A percentile compares a stretch with the other conserved stretches of the same genome.
Conservation (phyloP, 768 basidiomycete genomes). For the Suillus variegatus region DNA sequence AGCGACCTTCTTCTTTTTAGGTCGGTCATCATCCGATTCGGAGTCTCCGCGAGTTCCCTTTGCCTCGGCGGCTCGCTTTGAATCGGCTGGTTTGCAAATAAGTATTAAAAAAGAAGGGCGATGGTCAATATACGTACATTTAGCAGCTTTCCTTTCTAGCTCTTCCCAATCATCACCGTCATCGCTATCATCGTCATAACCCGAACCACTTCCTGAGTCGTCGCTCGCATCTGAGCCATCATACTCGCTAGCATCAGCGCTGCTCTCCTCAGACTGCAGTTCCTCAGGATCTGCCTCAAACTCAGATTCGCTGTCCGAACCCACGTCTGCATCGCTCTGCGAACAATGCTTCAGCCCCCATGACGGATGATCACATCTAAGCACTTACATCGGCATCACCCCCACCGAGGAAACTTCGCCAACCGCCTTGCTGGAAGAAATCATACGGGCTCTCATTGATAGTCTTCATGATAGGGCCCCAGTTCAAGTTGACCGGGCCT, state of each 20-base stretch:
- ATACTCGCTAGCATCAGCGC: conserved; percentile 56
- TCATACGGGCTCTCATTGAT: conserved; percentile 94
- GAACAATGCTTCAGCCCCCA: conserved; percentile 36
- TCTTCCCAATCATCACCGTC: conserved; percentile 97
- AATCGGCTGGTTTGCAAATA: conserved; percentile 41
- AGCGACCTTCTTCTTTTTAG: conserved; percentile 44
- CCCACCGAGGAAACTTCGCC: conserved; percentile 83
- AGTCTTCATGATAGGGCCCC: conserved; percentile 98
- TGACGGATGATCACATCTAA: conserved; percentile 19
- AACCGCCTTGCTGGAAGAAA: conserved; percentile 96
- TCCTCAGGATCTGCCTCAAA: conserved; percentile 55
- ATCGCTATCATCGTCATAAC: conserved; percentile 63
- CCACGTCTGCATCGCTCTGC: conserved; percentile 64
- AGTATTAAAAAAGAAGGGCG: not conserved
- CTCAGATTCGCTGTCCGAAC: conserved; percentile 67
- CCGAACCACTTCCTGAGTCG: conserved; percentile 67
- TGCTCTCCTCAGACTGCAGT: conserved; percentile 41
- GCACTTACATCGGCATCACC: conserved; percentile 66
- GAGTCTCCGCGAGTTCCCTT: conserved; percentile 46
- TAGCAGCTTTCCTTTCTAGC: conserved; percentile 87
- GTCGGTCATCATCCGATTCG: conserved; percentile 50
- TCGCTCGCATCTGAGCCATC: conserved; percentile 54
- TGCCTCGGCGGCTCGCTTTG: conserved; percentile 44
- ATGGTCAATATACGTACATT: conserved; percentile 50
- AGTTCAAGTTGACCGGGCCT: conserved; percentile 96